Conservation (phyloP, 331 rosid genomes). For the Stylosanthes scabra region DNA sequence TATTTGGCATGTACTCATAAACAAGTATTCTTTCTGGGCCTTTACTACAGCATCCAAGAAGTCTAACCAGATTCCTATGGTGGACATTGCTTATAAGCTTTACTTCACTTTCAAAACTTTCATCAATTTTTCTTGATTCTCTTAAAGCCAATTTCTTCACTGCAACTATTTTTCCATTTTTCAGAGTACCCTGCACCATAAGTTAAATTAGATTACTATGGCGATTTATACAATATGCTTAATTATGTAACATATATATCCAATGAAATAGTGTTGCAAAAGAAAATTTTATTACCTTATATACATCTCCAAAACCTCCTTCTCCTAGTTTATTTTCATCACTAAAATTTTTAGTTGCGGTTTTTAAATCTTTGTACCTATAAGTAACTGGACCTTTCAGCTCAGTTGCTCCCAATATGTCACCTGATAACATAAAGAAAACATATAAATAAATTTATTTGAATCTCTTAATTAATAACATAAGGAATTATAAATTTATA, state of each 20-base stretch:
- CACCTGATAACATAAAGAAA: slow-evolving; percentile 49
- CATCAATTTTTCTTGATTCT: slow-evolving; percentile 53
- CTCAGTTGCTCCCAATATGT: slow-evolving; percentile 73
- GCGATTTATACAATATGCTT: background rate
- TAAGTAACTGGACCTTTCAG: slow-evolving; percentile 65
- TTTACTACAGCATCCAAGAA: slow-evolving; percentile 75
- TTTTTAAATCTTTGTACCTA: slow-evolving; percentile 59
- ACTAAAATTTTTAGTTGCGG: slow-evolving; percentile 61
- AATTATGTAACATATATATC: background rate
- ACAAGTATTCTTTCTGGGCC: slow-evolving; percentile 76
- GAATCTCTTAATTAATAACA: slow-evolving; percentile 12
- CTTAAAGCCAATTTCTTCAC: slow-evolving; percentile 64
- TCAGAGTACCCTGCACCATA: slow-evolving; percentile 62
- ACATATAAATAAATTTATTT: background rate
- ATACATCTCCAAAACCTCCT: slow-evolving; percentile 82
- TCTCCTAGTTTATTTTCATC: slow-evolving; percentile 69
- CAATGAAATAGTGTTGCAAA: background rate
- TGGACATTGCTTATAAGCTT: slow-evolving; percentile 78
- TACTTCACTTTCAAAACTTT: slow-evolving; percentile 67
- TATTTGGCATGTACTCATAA: slow-evolving; percentile 73
- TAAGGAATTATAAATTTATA: background rate
- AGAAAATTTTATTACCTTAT: slow-evolving; percentile 51
- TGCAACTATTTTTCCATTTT: slow-evolving; percentile 72
- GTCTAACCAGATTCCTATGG: slow-evolving; percentile 73
- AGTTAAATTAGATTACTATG: background rate